Percentiles rank a stretch among this genome's conserved stretches.
phyloP scores from a whole-genome alignment of 495 filamentous ascomycete genomes.

The Aspergillus nidulans region DNA sequence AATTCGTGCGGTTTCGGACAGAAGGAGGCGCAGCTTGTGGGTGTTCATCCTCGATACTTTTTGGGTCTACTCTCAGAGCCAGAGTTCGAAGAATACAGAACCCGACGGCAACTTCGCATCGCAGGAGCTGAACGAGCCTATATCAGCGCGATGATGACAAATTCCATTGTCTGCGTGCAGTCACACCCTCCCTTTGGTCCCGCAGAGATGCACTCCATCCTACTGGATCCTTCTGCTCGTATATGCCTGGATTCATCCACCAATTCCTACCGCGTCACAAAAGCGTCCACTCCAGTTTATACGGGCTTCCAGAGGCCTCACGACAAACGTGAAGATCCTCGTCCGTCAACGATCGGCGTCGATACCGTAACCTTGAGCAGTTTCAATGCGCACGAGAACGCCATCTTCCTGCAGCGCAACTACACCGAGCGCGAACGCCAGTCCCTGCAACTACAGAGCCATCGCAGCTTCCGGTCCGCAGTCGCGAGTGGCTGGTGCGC shows the following conservation, averaged over 20 bases:
- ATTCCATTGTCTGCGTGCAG: not conserved
- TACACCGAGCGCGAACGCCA: slow-evolving; percentile 75
- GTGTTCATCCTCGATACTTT: slow-evolving; percentile 90
- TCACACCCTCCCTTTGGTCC: not conserved
- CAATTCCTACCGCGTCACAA: not conserved
- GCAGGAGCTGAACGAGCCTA: not conserved
- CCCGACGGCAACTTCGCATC: slow-evolving; percentile 60
- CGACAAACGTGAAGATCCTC: too few species aligned
- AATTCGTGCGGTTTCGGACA: slow-evolving; percentile 99
- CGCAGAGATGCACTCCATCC: not conserved
- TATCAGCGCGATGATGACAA: not conserved
- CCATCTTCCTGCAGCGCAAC: slow-evolving; percentile 88
- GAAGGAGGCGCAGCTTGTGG: slow-evolving; percentile 93
- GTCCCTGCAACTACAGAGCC: slow-evolving; percentile 79
- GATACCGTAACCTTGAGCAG: slow-evolving; percentile 46
- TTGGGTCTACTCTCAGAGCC: slow-evolving; percentile 66
- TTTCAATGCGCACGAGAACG: slow-evolving; percentile 59
- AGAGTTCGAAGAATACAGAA: slow-evolving; percentile 43
- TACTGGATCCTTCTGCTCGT: not conserved
- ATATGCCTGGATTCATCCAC: not conserved
- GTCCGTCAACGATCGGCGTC: not conserved
- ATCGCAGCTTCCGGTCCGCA: slow-evolving; percentile 66
- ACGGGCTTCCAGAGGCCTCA: too few species aligned
- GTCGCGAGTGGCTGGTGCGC: slow-evolving; percentile 92
- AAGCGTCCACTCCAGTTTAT: not conserved